Evolutionary conservation across 768 basidiomycete species (phyloP), one percentile per base, ranked within the genome.

Genomic region (Pleurotus salmoneostramineus): DNA sequence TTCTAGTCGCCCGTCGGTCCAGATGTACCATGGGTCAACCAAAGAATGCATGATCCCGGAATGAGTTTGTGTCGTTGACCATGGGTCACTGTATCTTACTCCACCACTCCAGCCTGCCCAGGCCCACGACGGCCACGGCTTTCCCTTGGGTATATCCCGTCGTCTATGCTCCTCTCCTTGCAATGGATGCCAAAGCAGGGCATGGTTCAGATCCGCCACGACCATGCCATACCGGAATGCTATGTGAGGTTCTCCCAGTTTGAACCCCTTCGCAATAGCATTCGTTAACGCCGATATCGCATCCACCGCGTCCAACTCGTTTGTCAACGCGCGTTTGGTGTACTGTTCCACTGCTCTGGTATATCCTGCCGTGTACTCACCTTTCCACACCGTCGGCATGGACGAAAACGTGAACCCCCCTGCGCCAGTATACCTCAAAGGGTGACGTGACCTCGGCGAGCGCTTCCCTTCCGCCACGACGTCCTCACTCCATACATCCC

Each of bases 61-160:
- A 37, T 55, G 40, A 2, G 5, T 55, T 32, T 55, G 0, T 17
- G 15, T 43, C 12, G 12, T 12, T n/a, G 36, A n/a, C 52, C 52
- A 55, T 7, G 0, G 17, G 10, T 55, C n/a, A 12, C 32, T 17
- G 27, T 44, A 55, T 7, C 36, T 32, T 7, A 37, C 50, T 8
- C 33, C 50, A 14, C 50, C 52, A 14, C 52, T n/a, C 52, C 52
- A 55, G 4, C 52, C 52, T 21, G 40, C 52, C 52, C 52, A 55
- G 0, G 52, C 15, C 52, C 52, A 55, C 2, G 40, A 55, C 12
- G 52, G 40, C 52, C 52, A 55, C 14, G 52, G 36, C 10, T n/a
- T 15, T 4, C 27, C 12, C 7, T 21, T 40, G 3, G 37, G 37
- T 40, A 40, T n/a, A 10, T 40, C 37, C 37, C 37, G 37, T n/a